These are phyloP conservation scores for Lactifluus volemus DNA, from an alignment of 768 basidiomycete genomes.

Conservation along the genomic window DNA sequence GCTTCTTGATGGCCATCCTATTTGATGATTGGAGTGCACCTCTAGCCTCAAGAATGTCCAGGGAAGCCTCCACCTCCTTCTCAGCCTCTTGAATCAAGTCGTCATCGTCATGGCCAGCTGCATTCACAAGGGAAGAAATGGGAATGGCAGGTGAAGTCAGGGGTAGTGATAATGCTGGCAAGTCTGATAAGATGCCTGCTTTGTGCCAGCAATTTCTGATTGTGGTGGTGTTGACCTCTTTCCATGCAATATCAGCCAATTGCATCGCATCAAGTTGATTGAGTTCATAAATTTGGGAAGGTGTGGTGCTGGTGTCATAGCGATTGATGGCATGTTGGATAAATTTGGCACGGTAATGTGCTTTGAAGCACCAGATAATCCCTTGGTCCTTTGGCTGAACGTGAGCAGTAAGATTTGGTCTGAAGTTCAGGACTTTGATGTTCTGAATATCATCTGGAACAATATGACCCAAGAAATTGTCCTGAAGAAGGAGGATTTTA, in stretches of 20 bases:
- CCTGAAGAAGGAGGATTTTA: slow-evolving; percentile 24
- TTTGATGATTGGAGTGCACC: neutral
- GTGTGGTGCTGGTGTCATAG: neutral
- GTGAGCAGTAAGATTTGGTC: slow-evolving; percentile 30
- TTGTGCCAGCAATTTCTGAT: slow-evolving; percentile 32
- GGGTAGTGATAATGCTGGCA: neutral
- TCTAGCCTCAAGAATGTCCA: neutral
- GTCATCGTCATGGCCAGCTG: neutral
- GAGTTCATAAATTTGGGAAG: slow-evolving; percentile 30
- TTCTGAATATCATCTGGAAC: slow-evolving; percentile 23
- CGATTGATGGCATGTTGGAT: slow-evolving; percentile 15
- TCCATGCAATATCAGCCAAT: slow-evolving; percentile 29
- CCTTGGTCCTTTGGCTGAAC: slow-evolving; percentile 32
- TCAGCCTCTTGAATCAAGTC: neutral
- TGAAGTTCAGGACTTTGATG: slow-evolving; percentile 26
- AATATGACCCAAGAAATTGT: slow-evolving; percentile 29
- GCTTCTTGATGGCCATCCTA: neutral
- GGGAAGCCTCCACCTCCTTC: neutral
- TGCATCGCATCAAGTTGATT: slow-evolving; percentile 29
- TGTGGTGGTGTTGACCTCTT: slow-evolving; percentile 22
- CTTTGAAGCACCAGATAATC: slow-evolving; percentile 12
- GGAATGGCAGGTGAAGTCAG: neutral
- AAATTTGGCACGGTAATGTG: slow-evolving; percentile 26
- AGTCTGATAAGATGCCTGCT: slow-evolving; percentile 10
- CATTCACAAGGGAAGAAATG: neutral